Conservation (phyloP, 148 eudicot species). For the Silene latifolia region DNA sequence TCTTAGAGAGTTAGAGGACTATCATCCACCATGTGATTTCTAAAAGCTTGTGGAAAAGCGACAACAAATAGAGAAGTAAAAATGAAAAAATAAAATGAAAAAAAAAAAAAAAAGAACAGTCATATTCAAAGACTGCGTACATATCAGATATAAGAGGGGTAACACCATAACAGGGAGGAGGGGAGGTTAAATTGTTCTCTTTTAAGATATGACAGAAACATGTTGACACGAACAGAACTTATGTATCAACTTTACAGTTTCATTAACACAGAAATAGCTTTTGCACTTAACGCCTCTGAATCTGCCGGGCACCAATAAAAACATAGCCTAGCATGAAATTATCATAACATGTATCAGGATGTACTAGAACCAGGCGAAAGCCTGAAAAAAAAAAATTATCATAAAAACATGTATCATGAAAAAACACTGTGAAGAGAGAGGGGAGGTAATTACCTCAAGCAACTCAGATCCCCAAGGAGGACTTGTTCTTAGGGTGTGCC, state of each 20-base stretch:
- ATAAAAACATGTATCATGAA: neutral
- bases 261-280: neutral
- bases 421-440: neutral
- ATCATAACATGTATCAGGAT: neutral
- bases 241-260: neutral
- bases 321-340: neutral
- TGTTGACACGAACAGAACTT: neutral
- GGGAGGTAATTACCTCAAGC: conserved; percentile 63
- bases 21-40: neutral
- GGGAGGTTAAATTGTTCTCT: neutral
- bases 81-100: neutral
- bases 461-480: conserved; percentile 99
- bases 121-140: neutral
- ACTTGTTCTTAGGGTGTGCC: conserved; percentile 95
- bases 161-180: neutral
- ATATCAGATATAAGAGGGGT: neutral
- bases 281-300: neutral
- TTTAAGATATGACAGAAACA: neutral
- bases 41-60: neutral
- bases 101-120: neutral
- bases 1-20: no score
- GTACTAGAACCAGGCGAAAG: neutral
- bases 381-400: neutral
- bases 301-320: neutral
- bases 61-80: neutral